A percentile compares a stretch with the other conserved stretches of the same genome.
These are phyloP conservation scores for Phyllostachys edulis DNA, from an alignment of 176 grass and related monocot species.

Conservation along the genomic window DNA sequence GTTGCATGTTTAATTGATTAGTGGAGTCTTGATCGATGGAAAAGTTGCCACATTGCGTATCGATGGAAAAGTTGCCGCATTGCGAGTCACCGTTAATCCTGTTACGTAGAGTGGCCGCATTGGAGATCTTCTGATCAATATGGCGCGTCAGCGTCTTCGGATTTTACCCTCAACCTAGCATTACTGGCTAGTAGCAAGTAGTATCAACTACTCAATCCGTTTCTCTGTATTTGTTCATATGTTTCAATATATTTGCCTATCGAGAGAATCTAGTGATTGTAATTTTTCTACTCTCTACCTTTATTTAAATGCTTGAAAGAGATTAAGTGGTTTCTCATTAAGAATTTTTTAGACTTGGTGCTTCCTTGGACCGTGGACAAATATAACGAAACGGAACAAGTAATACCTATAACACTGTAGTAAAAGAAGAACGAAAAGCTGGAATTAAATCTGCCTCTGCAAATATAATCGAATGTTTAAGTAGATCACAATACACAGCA, in stretches of 20 bases:
- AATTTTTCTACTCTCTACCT: too few relatives aligned
- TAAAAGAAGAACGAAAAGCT: not conserved
- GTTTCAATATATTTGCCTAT: too few relatives aligned
- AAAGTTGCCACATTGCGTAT: not conserved
- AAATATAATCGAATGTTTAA: not conserved
- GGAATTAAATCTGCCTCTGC: not conserved
- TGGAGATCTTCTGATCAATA: not conserved
- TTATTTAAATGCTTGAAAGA: too few relatives aligned
- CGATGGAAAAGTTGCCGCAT: not conserved
- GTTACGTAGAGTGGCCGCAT: not conserved
- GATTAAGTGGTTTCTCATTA: too few relatives aligned
- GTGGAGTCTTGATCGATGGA: not conserved
- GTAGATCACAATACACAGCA: not conserved
- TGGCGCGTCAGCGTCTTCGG: not conserved
- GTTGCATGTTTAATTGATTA: not conserved
- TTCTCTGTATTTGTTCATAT: too few relatives aligned
- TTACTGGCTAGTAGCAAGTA: not conserved
- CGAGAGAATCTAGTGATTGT: too few relatives aligned
- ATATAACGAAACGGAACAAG: too few relatives aligned
- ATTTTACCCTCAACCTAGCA: not conserved
- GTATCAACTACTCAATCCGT: too few relatives aligned
- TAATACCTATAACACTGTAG: not conserved
- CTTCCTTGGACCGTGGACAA: too few relatives aligned
- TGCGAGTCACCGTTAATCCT: not conserved
- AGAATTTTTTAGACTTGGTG: too few relatives aligned